Conservation (phyloP, 179 eudicot genomes). For the Heliamphora pulchella region DNA sequence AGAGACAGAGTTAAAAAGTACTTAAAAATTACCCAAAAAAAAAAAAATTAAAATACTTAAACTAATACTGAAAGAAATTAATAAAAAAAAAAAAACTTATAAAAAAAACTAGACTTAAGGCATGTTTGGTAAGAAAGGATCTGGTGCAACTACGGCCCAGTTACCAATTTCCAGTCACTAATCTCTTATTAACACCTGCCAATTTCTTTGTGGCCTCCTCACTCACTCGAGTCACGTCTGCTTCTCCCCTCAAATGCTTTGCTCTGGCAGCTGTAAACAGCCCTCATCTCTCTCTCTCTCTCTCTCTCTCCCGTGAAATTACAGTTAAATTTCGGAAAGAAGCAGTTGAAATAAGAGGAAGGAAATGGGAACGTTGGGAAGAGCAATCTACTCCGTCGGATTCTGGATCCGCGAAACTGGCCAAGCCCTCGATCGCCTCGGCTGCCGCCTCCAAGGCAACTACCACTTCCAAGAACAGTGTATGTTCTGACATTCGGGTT, state of each 20-base stretch:
- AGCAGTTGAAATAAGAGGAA: not conserved
- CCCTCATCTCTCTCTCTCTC: not conserved
- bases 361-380: constrained; percentile 68
- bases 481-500: not conserved
- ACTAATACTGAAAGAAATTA: no score
- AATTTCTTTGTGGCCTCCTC: not conserved
- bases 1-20: no score
- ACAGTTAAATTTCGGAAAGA: not conserved
- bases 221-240: not conserved
- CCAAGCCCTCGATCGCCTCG: constrained; percentile 95
- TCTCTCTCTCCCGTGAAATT: not conserved
- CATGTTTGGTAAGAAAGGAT: no score
- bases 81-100: no score
- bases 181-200: not conserved
- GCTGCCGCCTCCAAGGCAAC: constrained; percentile 86
- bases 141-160: no score
- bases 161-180: no score
- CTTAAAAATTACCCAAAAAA: no score
- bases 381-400: constrained; percentile 77
- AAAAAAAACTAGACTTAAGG: no score
- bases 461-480: constrained; percentile 65
- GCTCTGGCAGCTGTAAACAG: not conserved
- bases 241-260: not conserved
- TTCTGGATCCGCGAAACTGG: constrained; percentile 97
- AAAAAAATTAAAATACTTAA: no score